Base-by-base conservation (phyloP, 176 grass and related monocot species). In the Oryza nivara region DNA sequence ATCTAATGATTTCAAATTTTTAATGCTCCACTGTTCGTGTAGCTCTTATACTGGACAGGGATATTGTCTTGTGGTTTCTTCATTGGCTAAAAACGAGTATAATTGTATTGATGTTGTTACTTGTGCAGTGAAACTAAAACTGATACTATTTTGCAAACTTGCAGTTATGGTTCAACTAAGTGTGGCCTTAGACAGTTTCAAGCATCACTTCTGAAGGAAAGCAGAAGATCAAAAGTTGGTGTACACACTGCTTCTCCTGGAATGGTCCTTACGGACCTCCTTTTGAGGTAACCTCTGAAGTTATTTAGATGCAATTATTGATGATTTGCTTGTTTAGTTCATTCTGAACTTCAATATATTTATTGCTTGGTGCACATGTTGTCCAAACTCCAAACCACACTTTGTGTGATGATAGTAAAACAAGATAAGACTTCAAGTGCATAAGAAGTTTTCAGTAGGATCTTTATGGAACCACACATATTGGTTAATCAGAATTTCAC, bases 81-180 rank as follows among this genome's bases (percentile, higher is more conserved):
- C 28, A 11, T 34, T 69, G 23, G 0, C 40, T 83, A 64, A 22
- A 80, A 65, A 44, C 86, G 36, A 86, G 84, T 20, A 75, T 72
- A 30, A 63, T 7, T 76, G 23, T 65, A 32, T 51, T 91, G 71
- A 43, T 35, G 34, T 17, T 73, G 3, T 17, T 80, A 14, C 35
- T 73, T 81, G 49, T 76, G 11, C 46, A 36, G n/a, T 56, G 69
- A 79, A 89, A 23, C 68, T 72, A 74, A 82, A 79, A 64, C 82
- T 68, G 63, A 73, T 51, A 19, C 61, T 65, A 20, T 56, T 77
- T 60, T 73, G 16, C 48, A 77, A 77, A 44, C 76, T 80, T 94
- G 73, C 67, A 99, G 97, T 25, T 99, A 99, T 91, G 97, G 97
- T 61, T 96, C 97, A 74, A 99, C 97, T 70, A 99, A 99, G 82